Conservation (phyloP, 805 yeast genomes). For the Metschnikowia cubensis region DNA sequence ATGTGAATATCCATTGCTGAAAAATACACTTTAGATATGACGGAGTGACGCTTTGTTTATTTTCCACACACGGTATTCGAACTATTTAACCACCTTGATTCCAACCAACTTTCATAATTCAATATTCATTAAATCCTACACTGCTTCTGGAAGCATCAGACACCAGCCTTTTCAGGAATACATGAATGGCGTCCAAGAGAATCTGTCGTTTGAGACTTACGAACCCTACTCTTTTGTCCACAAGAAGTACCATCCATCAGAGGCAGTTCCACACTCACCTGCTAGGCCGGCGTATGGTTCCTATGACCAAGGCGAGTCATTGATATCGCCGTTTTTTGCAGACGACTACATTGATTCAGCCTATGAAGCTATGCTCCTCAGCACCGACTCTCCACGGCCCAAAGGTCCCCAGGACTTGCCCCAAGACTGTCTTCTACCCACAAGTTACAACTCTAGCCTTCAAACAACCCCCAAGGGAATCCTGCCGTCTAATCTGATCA, state of each 20-base stretch:
- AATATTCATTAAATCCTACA: too few relatives aligned
- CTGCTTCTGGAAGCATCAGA: not conserved
- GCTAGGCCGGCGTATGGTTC: not conserved
- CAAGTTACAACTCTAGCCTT: not conserved
- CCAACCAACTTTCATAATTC: too few relatives aligned
- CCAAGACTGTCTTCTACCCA: conserved; percentile 22
- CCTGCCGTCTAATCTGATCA: not conserved
- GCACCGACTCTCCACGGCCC: conserved; percentile 32
- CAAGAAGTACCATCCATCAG: not conserved
- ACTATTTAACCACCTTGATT: too few relatives aligned
- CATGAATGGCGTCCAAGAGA: not conserved
- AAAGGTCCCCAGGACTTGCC: conserved; percentile 40
- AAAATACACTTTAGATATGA: too few relatives aligned
- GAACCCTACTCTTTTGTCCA: not conserved
- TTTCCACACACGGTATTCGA: too few relatives aligned
- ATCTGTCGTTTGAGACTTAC: not conserved
- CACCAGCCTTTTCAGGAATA: not conserved
- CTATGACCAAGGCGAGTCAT: not conserved
- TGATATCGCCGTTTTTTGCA: not conserved
- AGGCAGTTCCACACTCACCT: not conserved
- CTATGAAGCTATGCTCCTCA: not conserved
- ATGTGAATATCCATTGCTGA: too few relatives aligned
- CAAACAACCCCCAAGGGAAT: not conserved
- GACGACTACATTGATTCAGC: not conserved
- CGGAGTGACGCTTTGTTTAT: too few relatives aligned